Percentiles rank a stretch among this genome's conserved stretches.
phyloP scores from a whole-genome alignment of 1,284 basidiomycete species.

The Trichosporon faecale region DNA sequence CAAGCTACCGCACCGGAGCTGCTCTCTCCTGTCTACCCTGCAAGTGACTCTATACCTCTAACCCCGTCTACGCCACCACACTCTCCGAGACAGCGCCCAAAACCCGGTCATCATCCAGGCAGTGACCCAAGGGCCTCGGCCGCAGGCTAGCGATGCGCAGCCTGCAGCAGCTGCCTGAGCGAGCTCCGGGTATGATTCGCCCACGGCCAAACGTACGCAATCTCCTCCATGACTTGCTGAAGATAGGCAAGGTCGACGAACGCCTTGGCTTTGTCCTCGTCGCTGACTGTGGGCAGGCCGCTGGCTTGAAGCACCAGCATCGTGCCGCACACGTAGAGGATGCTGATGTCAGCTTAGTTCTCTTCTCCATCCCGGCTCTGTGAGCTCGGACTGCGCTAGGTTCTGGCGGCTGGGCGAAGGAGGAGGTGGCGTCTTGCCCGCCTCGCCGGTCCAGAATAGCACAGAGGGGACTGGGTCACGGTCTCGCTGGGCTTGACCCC shows the following conservation, averaged over 20 bases:
- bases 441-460: too few relatives aligned
- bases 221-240: conserved; percentile 22
- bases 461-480: too few relatives aligned
- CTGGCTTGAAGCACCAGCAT: conserved; percentile 28
- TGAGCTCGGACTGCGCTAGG: too few relatives aligned
- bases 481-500: neutral
- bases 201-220: conserved; percentile 25
- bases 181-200: conserved; percentile 21
- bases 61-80: too few relatives aligned
- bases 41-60: too few relatives aligned
- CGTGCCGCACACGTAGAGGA: conserved; percentile 26
- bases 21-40: too few relatives aligned
- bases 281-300: conserved; percentile 23
- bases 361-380: neutral
- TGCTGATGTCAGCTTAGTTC: conserved; percentile 13
- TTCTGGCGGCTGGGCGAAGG: too few relatives aligned
- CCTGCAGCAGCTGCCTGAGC: conserved; percentile 20
- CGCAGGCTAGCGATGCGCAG: neutral
- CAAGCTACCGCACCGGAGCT: too few relatives aligned
- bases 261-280: conserved; percentile 15
- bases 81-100: too few relatives aligned
- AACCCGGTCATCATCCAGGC: neutral
- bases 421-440: too few relatives aligned
- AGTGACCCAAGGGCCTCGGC: neutral
- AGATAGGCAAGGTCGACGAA: conserved; percentile 22